These are phyloP conservation scores for Brettanomyces bruxellensis DNA, from an alignment of 805 yeast species.

Conservation along the genomic window DNA sequence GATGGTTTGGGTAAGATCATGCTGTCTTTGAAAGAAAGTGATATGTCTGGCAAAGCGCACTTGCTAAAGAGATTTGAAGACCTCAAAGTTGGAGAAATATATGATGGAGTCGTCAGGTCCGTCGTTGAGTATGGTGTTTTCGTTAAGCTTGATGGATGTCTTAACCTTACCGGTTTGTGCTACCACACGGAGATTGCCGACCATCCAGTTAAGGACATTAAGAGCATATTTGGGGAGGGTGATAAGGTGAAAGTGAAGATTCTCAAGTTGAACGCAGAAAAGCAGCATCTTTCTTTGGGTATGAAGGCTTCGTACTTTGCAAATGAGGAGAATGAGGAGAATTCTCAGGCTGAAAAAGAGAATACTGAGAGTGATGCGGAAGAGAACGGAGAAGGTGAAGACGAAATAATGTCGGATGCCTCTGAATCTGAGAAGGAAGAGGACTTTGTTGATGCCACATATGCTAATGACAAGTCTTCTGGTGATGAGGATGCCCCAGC, in stretches of 20 bases:
- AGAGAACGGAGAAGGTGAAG: slow-evolving; percentile 19
- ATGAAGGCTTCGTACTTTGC: slow-evolving; percentile 88
- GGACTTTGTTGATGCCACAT: slow-evolving; percentile 18
- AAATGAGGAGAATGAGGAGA: slow-evolving; percentile 17
- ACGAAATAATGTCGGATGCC: slow-evolving; percentile 21
- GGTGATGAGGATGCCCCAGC: slow-evolving; percentile 11
- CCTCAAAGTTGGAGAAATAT: slow-evolving; percentile 57
- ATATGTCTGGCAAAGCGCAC: slow-evolving; percentile 60
- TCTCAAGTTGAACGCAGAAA: slow-evolving; percentile 49
- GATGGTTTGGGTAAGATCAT: slow-evolving; percentile 56
- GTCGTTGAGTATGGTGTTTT: slow-evolving; percentile 89
- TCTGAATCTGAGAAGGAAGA: slow-evolving; percentile 20
- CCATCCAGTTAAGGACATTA: slow-evolving; percentile 45
- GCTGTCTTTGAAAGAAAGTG: slow-evolving; percentile 74
- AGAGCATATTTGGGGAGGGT: slow-evolving; percentile 72
- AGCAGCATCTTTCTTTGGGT: slow-evolving; percentile 77
- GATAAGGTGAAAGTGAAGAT: slow-evolving; percentile 85
- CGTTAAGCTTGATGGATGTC: slow-evolving; percentile 67
- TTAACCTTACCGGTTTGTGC: slow-evolving; percentile 75
- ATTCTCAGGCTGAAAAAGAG: slow-evolving; percentile 3
- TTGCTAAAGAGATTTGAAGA: slow-evolving; percentile 56
- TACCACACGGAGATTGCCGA: slow-evolving; percentile 82
- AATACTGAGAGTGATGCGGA: not conserved
- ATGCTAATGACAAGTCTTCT: slow-evolving; percentile 12
- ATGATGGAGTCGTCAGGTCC: slow-evolving; percentile 68